A percentile compares a stretch with the other conserved stretches of the same genome.
Evolutionary conservation across 192 early-diverging fungal genomes (phyloP).

Genomic region (Podila epicladia): DNA sequence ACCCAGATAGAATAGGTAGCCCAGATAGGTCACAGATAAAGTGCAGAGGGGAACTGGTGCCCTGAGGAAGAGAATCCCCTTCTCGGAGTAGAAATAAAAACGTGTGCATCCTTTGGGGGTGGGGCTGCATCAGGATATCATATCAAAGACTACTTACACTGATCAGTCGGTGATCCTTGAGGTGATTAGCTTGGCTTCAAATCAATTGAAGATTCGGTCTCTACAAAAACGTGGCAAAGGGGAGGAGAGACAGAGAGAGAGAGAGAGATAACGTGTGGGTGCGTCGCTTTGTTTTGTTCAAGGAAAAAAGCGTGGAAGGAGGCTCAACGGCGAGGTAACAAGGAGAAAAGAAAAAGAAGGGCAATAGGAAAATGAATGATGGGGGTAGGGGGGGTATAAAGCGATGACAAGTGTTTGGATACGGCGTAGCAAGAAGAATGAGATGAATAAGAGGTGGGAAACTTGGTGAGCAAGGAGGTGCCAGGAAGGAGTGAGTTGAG

Average conservation of each 20-base stretch:
- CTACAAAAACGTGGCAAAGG: conserved; percentile 1
- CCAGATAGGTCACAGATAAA: too few species aligned
- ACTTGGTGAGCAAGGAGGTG: background rate
- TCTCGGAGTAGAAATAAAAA: too few species aligned
- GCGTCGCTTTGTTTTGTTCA: background rate
- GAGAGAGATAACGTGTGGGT: background rate
- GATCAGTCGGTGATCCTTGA: too few species aligned
- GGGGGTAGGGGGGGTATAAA: too few species aligned
- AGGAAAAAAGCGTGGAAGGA: background rate
- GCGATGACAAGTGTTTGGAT: background rate
- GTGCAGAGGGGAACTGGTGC: too few species aligned
- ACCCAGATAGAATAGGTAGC: too few species aligned
- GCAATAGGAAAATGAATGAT: background rate
- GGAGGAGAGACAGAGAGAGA: background rate
- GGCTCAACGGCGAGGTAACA: background rate
- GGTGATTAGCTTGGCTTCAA: too few species aligned
- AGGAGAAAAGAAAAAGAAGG: background rate
- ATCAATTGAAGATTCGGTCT: too few species aligned
- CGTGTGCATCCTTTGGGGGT: too few species aligned
- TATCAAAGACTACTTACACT: too few species aligned
- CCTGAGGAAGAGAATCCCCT: too few species aligned
- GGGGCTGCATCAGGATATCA: too few species aligned
- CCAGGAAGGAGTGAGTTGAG: background rate
- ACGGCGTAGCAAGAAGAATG: background rate
- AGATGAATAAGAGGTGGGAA: background rate